Base-by-base conservation (phyloP, 2,329 filamentous ascomycete genomes). In the Claviceps sp. region DNA sequence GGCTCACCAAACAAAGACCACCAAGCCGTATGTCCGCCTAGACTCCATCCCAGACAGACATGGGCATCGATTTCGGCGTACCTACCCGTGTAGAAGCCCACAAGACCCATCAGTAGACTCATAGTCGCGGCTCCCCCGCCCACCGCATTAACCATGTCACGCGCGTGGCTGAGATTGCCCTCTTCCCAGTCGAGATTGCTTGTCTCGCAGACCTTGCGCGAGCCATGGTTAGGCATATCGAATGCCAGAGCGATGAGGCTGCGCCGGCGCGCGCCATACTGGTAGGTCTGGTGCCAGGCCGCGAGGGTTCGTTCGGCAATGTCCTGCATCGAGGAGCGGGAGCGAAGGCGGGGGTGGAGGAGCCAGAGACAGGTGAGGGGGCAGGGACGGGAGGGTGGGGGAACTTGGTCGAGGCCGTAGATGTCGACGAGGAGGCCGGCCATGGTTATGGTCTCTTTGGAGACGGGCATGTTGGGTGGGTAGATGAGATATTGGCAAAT, bases 221-320 rank as follows among this genome's bases (percentile, higher is more conserved):
- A 76, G 26, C 93, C 93, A 68, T 97, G 93, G 66, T 97, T 97
- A 46, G 91, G 79, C 72, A 95, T 89, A 69, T 97, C 93, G 66
- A 95, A 95, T 2, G 85, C 79, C 13, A 90, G 78, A 2, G 87
- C 89, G 48, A 97, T 82, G 42, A 97, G 68, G 0, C 85, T 86
- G 70, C 67, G 62, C 13, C 42, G 9, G n/a, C 34, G 22, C 4
- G 45, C 34, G 18, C 42, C 24, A 24, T 37, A 13, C 62, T 65
- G 56, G 63, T 20, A 30, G 18, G 16, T 37, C n/a, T 67, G 62
- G 60, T 86, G 82, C 81, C 84, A 94, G 8, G 81, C 77, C n/a
- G 72, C 67, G 48, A 96, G 75, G 13, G 81, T 73, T 5, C 78
- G 76, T n/a, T 75, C 70, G 2, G 88, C 90, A 51, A 93, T 77